Percentiles rank a stretch among this genome's conserved stretches.
These are phyloP conservation scores for Fusarium setosum DNA, from an alignment of 2,329 filamentous ascomycete species.

Conservation along the genomic window DNA sequence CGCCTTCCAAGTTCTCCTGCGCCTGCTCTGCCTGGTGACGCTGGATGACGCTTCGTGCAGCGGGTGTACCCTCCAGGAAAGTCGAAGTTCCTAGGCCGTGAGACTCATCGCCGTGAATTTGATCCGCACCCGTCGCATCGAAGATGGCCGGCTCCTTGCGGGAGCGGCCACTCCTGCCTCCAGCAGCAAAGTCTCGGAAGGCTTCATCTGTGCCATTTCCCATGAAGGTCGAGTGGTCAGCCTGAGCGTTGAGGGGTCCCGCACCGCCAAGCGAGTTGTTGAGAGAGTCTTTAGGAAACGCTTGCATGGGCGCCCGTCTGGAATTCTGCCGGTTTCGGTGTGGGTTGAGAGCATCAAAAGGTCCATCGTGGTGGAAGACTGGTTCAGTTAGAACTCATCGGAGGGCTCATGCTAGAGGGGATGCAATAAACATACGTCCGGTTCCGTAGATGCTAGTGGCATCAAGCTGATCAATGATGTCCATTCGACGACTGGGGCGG, in stretches of 20 bases:
- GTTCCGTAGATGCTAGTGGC: conserved; percentile 96
- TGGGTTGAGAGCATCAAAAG: conserved; percentile 95
- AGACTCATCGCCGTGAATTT: conserved; percentile 84
- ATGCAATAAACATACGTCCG: conserved; percentile 72
- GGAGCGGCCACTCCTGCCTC: conserved; percentile 42
- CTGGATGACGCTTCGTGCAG: conserved; percentile 82
- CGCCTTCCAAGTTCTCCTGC: conserved; percentile 66
- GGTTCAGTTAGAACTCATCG: conserved; percentile 15
- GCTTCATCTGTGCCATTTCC: conserved; percentile 84
- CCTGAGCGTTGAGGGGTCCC: conserved; percentile 82
- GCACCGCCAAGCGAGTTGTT: conserved; percentile 93
- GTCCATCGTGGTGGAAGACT: conserved; percentile 98
- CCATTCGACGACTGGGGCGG: conserved; percentile 67
- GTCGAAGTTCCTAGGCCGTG: conserved; percentile 92
- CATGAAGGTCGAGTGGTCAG: conserved; percentile 90
- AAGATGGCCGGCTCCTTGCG: conserved; percentile 65
- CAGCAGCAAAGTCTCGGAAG: conserved; percentile 78
- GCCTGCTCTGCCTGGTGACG: conserved; percentile 77
- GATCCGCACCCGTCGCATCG: conserved; percentile 74
- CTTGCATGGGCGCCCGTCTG: conserved; percentile 91
- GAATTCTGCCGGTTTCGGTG: conserved; percentile 89
- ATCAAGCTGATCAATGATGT: conserved; percentile 96
- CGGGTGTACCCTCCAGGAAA: conserved; percentile 93
- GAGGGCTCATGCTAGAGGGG: not conserved
- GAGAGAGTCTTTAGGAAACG: conserved; percentile 90